Percentiles rank a stretch among this genome's conserved stretches.
Evolutionary conservation across 2,329 filamentous ascomycete genomes (phyloP).

Genomic region (Fusarium algeriense): DNA sequence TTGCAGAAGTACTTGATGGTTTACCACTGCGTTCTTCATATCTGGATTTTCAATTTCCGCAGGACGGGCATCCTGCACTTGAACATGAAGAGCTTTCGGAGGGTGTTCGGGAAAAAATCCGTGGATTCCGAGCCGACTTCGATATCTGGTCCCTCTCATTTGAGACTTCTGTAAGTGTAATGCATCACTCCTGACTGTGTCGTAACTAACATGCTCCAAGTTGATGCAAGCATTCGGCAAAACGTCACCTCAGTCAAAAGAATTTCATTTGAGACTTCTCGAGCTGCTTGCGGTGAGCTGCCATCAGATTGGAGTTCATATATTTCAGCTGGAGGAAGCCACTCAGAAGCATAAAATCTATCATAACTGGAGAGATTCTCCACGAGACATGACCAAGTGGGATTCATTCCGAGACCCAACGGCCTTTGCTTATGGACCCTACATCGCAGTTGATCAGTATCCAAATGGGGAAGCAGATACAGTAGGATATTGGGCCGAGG

Average conservation of each 20-base stretch:
- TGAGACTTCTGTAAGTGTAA: fast-evolving
- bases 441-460: conserved; percentile 7
- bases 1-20: conserved; percentile 9
- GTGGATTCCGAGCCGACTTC: neutral
- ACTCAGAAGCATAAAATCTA: conserved; percentile 1
- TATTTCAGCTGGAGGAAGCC: neutral
- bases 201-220: fast-evolving
- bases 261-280: conserved; percentile 1
- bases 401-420: conserved; percentile 10
- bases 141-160: neutral
- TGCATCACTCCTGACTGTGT: fast-evolving
- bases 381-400: neutral
- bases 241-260: fast-evolving
- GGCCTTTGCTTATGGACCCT: conserved; percentile 3
- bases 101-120: neutral
- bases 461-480: conserved; percentile 3
- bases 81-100: neutral
- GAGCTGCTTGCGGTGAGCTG: conserved; percentile 8
- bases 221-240: neutral
- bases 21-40: neutral
- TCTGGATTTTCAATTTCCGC: neutral
- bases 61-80: conserved; percentile 6
- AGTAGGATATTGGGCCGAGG: conserved; percentile 29
- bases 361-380: neutral
- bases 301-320: neutral